Evolutionary conservation across 768 basidiomycete genomes (phyloP), one percentile per base, ranked within the genome.

Genomic region (Hygrophorus pudorinus): DNA sequence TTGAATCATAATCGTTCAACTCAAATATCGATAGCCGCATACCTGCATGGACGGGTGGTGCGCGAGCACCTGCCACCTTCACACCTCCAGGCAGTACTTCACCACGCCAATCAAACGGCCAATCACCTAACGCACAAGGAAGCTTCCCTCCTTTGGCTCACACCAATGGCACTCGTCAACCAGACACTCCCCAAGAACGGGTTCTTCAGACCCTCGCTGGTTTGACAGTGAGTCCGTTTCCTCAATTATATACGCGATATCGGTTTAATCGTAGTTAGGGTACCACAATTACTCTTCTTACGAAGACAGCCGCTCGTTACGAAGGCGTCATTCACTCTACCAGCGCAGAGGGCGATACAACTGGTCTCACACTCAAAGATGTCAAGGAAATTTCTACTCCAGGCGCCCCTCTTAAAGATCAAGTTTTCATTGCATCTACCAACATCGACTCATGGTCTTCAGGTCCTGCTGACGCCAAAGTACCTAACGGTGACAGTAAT

Each of bases 401-500:
- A 7, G 81, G 78, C 38, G 74, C 75, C 1, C 76, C 87, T 24
- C 71, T 84, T 48, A 84, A 78, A 60, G 85, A 88, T 39, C 62
- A 67, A 7, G 52, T 81, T 36, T 86, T 86, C 60, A 70, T 90
- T 49, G 71, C 81, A 18, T 73, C 78, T 9, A 72, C 77, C 46
- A 85, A 80, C 59, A 85, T 89, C 57, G 82, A 84, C 20, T 65
- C 58, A 34, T 89, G 81, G 75, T 63, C 75, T 24, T 83, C 84
- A 4, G 83, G 82, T 12, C 82, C 85, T 20, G 80, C 83, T 17
- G 82, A 82, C 41, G 73, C 74, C 29, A 79, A 76, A 56, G 66
- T 73, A 9, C 65, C 81, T 48, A 82, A 82, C 34, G 81, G 81
- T 57, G 81, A 84, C 60, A 70, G 85, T 87, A 54, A 67, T 82